Conservation (phyloP, 2,329 filamentous ascomycete genomes). For the Acrocalymma vagum region DNA sequence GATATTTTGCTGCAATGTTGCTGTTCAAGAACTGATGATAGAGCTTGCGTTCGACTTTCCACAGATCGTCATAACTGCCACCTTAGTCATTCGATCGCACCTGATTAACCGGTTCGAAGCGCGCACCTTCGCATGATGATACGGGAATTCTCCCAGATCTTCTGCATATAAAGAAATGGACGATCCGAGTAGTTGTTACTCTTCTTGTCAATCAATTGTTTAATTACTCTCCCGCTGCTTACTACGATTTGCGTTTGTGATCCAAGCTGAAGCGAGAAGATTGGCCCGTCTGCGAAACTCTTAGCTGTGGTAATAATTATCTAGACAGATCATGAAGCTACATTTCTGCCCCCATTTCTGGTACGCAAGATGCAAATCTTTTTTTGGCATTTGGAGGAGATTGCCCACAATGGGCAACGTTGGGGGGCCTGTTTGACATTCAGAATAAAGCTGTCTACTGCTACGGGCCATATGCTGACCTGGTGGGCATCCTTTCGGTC, state of each 20-base stretch:
- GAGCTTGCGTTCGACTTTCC: conserved; percentile 9
- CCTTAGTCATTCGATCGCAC: not conserved
- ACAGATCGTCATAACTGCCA: not conserved
- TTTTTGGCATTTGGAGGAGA: conserved; percentile 55
- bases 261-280: conserved; percentile 4
- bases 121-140: conserved; percentile 3
- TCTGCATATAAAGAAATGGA: conserved; percentile 1
- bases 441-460: too few relatives aligned
- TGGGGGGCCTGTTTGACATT: conserved; percentile 59
- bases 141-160: conserved; percentile 1
- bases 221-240: conserved; percentile 1
- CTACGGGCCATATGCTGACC: too few relatives aligned
- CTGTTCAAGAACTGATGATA: conserved; percentile 12
- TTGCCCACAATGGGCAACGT: conserved; percentile 60
- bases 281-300: conserved; percentile 9
- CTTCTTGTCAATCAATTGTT: not conserved
- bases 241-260: conserved; percentile 4
- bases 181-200: conserved; percentile 5
- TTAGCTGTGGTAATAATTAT: too few relatives aligned
- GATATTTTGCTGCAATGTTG: conserved; percentile 7
- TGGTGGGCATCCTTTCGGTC: too few relatives aligned
- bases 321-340: not conserved
- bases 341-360: conserved; percentile 55
- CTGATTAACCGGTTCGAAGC: not conserved
- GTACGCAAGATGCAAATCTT: conserved; percentile 54